Evolutionary conservation across 2,329 filamentous ascomycete genomes (phyloP), one percentile per base, ranked within the genome.

Genomic region (Fusarium coffeatum): DNA sequence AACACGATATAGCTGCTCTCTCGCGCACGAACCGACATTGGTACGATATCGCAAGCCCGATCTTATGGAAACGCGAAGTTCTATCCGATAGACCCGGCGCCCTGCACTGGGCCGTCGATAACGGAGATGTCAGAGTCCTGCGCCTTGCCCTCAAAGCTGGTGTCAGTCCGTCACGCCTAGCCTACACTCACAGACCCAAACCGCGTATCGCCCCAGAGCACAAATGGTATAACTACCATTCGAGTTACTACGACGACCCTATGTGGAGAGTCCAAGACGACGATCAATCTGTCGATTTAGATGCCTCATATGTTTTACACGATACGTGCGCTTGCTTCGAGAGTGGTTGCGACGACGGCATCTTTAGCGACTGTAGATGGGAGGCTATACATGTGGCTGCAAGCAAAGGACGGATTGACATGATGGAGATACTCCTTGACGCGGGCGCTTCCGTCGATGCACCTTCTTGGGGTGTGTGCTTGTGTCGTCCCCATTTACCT

Each of bases 211-310:
- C 65, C 16, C 28, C 59, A 22, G 49, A 28, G 22, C 66, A 75
- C 42, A 76, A 76, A 51, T 76, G 74, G 74, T 76, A 73, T 62
- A 76, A 76, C 28, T 76, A 74, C 32, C 74, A 76, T 54, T 72
- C 64, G 46, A 65, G 64, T 34, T 76, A 76, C 32, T 76, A 73
- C 54, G 74, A 76, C 51, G 72, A 76, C 40, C 66, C 66, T 15
- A 54, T 67, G 40, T 76, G 74, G 74, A 66, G 71, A 34, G 45
- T 72, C n/a, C 72, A 75, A 32, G 67, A 69, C 23, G 74, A 76
- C 43, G 67, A 68, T 27, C 62, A 72, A 20, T 76, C 74, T 32
- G 74, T 76, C n/a, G 72, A 76, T 34, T 62, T 76, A 27, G 71
- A 76, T 40, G 41, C 69, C 47, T 62, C 66, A 23, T 76, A 74